Evolutionary conservation across 805 yeast genomes (phyloP).

Genomic region (Candida nonsorbophila): DNA sequence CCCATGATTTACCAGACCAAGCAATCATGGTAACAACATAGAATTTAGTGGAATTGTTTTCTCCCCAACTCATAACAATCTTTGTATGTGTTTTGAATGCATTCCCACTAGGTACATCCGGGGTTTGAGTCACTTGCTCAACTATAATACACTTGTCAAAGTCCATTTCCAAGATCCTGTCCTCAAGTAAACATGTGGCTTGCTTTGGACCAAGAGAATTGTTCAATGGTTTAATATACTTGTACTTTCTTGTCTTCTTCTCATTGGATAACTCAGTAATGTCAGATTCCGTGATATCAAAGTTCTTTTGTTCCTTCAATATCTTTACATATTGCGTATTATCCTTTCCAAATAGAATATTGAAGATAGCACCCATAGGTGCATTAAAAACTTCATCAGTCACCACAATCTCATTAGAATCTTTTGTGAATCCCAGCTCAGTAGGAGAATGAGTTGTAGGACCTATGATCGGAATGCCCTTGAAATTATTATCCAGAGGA

Average conservation of each 20-base stretch:
- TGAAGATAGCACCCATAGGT: constrained; percentile 59
- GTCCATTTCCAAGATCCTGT: constrained; percentile 50
- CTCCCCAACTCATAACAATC: constrained; percentile 59
- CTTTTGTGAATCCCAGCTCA: constrained; percentile 36
- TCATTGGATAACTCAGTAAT: constrained; percentile 22
- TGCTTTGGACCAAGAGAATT: constrained; percentile 75
- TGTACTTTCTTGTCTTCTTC: constrained; percentile 41
- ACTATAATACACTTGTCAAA: constrained; percentile 43
- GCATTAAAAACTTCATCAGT: constrained; percentile 50
- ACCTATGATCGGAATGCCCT: constrained; percentile 37
- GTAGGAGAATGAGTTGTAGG: constrained; percentile 50
- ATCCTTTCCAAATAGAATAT: constrained; percentile 60
- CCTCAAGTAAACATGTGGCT: constrained; percentile 61
- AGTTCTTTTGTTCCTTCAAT: constrained; percentile 58
- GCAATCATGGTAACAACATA: constrained; percentile 51
- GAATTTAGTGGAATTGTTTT: constrained; percentile 47
- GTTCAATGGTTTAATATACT: constrained; percentile 58
- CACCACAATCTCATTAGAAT: constrained; percentile 49
- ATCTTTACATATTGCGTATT: constrained; percentile 38
- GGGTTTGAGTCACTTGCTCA: constrained; percentile 58
- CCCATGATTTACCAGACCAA: constrained; percentile 78
- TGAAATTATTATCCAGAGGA: constrained; percentile 17
- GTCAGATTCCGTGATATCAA: constrained; percentile 46
- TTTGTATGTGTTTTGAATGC: constrained; percentile 59
- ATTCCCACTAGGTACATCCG: constrained; percentile 80